Conservation (phyloP, 768 basidiomycete genomes). For the Podaxis sp. region DNA sequence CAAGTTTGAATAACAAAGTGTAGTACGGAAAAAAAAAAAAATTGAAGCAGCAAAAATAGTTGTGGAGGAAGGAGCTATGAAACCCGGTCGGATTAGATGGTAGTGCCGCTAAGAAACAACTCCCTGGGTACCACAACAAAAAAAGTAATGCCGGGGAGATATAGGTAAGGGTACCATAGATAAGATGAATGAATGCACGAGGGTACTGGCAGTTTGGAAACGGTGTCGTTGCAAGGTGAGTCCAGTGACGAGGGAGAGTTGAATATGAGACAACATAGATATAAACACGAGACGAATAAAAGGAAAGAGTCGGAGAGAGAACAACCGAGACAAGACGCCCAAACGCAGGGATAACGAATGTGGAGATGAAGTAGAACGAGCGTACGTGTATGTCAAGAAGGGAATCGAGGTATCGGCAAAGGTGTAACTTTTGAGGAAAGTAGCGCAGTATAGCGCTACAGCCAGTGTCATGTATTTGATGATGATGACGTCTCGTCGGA, state of each 20-base stretch:
- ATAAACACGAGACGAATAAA: slow-evolving; percentile 16
- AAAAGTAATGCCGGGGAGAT: slow-evolving; percentile 25
- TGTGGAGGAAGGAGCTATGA: slow-evolving; percentile 19
- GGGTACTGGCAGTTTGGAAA: background rate
- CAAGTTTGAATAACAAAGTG: background rate
- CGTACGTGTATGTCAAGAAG: background rate
- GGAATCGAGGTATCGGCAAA: no score
- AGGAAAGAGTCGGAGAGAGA: slow-evolving; percentile 13
- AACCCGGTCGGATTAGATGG: slow-evolving; percentile 26
- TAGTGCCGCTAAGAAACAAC: slow-evolving; percentile 35
- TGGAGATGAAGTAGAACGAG: slow-evolving; percentile 16
- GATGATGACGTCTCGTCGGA: slow-evolving; percentile 35
- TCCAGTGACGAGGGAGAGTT: slow-evolving; percentile 1
- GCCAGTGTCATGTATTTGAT: slow-evolving; percentile 24
- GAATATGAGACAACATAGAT: slow-evolving; percentile 14
- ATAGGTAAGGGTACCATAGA: slow-evolving; percentile 19
- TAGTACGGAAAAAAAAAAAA: slow-evolving; percentile 3
- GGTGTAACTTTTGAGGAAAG: slow-evolving; percentile 3
- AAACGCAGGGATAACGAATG: slow-evolving; percentile 14
- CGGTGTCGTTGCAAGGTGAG: background rate
- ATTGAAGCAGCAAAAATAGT: slow-evolving; percentile 10
- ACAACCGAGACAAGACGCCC: slow-evolving; percentile 7
- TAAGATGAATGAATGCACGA: slow-evolving; percentile 12
- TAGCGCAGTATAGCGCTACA: slow-evolving; percentile 16
- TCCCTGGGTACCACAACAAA: slow-evolving; percentile 33